Evolutionary conservation across 495 filamentous ascomycete species (phyloP).

Genomic region (Pseudomonodictys pantanalensis): DNA sequence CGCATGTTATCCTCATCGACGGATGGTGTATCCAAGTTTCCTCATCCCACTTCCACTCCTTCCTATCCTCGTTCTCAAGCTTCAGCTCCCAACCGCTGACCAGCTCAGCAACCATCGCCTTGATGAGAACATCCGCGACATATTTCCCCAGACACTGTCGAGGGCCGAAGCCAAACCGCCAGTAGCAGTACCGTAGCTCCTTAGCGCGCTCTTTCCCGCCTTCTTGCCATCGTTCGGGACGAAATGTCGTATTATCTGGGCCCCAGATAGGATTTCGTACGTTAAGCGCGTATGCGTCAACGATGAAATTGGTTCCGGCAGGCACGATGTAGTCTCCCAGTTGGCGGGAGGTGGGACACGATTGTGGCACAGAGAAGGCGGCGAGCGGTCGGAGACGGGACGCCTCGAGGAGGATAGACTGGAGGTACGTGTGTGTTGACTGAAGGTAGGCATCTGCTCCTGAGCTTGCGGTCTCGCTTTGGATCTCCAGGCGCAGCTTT

Average conservation of each 20-base stretch:
- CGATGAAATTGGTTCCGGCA: conserved; percentile 39
- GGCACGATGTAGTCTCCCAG: background rate
- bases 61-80: background rate
- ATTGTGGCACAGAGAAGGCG: conserved; percentile 43
- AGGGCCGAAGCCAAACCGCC: conserved; percentile 29
- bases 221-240: conserved; percentile 22
- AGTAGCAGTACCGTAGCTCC: conserved; percentile 16
- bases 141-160: conserved; percentile 21
- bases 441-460: background rate
- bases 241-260: conserved; percentile 26
- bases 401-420: conserved; percentile 40
- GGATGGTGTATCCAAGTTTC: background rate
- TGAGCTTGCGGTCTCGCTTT: background rate
- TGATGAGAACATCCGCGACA: conserved; percentile 5
- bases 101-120: background rate
- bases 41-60: background rate
- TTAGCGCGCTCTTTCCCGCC: background rate
- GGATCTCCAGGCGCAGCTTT: background rate
- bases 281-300: conserved; percentile 46
- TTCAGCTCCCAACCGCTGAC: background rate
- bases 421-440: conserved; percentile 26
- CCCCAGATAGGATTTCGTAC: conserved; percentile 43
- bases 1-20: background rate
- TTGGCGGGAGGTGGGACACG: conserved; percentile 30
- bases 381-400: conserved; percentile 41